Conservation (phyloP, 139 green algal genomes). For the Closterium sp. region DNA sequence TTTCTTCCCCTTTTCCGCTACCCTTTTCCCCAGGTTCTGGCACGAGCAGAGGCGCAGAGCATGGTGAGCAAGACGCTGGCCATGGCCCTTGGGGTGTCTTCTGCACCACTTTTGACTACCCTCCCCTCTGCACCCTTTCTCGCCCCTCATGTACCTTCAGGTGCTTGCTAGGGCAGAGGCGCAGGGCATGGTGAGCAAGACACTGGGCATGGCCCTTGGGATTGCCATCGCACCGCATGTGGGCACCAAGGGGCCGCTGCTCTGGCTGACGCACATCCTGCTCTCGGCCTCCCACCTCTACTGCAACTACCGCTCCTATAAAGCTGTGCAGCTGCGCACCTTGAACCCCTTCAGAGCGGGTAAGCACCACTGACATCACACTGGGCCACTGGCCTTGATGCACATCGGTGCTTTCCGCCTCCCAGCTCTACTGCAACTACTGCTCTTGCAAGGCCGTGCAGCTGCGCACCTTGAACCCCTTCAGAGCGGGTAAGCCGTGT, state of each 20-base stretch:
- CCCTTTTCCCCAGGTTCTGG: too few relatives aligned
- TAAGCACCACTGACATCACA: neutral
- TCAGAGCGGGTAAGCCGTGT: slow-evolving; percentile 3
- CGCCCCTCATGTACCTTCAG: neutral
- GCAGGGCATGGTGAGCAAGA: slow-evolving; percentile 50
- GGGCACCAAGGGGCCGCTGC: slow-evolving; percentile 3
- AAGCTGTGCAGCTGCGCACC: slow-evolving; percentile 39
- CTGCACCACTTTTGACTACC: neutral
- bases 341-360: slow-evolving; percentile 38
- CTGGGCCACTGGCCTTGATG: neutral
- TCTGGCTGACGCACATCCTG: slow-evolving; percentile 11
- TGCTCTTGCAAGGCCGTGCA: slow-evolving; percentile 43
- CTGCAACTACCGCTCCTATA: slow-evolving; percentile 40
- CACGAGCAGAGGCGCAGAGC: slow-evolving; percentile 46
- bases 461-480: slow-evolving; percentile 44
- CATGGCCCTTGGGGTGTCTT: neutral
- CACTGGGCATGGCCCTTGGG: slow-evolving; percentile 29
- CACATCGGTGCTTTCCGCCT: too few relatives aligned
- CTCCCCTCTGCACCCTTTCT: neutral
- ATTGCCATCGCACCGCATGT: slow-evolving; percentile 23
- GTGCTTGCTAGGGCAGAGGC: slow-evolving; percentile 48
- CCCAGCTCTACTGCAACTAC: neutral
- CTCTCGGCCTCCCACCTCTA: slow-evolving; percentile 13
- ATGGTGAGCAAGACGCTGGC: too few relatives aligned
- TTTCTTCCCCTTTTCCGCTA: too few relatives aligned